Conservation (phyloP, 2,329 filamentous ascomycete species). For the Botrytis galanthina region DNA sequence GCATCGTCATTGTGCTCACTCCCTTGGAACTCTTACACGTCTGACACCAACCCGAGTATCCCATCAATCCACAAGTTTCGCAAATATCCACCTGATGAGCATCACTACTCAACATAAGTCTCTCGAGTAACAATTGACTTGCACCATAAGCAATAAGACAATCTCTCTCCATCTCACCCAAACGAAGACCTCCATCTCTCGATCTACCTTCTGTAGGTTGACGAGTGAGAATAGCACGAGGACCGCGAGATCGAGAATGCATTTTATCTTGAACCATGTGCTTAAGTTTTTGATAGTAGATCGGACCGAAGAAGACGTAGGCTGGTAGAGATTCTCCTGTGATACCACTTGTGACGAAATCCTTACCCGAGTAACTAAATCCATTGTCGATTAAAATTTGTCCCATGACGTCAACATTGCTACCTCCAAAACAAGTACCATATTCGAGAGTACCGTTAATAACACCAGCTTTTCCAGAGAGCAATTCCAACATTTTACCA, state of each 20-base stretch:
- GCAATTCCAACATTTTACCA: conserved; percentile 92
- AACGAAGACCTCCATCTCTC: conserved; percentile 82
- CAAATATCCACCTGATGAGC: conserved; percentile 91
- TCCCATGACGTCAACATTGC: conserved; percentile 85
- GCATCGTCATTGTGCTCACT: conserved; percentile 92
- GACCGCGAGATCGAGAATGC: conserved; percentile 90
- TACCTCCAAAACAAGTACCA: conserved; percentile 82
- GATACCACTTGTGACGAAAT: conserved; percentile 92
- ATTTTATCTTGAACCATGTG: conserved; percentile 99
- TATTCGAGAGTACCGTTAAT: conserved; percentile 83
- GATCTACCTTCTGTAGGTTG: conserved; percentile 96
- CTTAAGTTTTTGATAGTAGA: conserved; percentile 99
- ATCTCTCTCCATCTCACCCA: conserved; percentile 99
- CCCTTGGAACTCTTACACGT: conserved; percentile 82
- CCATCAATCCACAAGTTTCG: conserved; percentile 90
- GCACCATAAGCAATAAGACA: conserved; percentile 97
- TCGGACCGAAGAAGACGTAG: conserved; percentile 97
- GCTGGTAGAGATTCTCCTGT: conserved; percentile 91
- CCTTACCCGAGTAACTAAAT: conserved; percentile 96
- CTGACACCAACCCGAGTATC: conserved; percentile 92
- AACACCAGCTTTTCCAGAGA: conserved; percentile 91
- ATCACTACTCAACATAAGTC: conserved; percentile 92
- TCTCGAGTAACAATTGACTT: conserved; percentile 84
- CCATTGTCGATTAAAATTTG: conserved; percentile 80
- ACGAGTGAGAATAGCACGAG: conserved; percentile 84